Conservation (phyloP, 495 filamentous ascomycete species). For the Terfezia claveryi region DNA sequence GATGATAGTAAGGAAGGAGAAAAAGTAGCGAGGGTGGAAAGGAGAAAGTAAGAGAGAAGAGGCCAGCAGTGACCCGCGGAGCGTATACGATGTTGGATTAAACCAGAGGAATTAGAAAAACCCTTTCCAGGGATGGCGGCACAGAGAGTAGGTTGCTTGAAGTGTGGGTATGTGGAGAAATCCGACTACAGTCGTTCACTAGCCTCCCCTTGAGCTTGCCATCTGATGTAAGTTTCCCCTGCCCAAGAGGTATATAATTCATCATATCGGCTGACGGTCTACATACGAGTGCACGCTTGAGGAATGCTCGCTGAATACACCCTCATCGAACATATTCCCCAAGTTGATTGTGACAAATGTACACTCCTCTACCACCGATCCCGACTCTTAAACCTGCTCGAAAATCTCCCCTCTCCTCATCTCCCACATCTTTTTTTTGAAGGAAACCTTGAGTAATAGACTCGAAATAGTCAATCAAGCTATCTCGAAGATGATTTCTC, state of each 20-base stretch:
- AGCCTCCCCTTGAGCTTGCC: slow-evolving; percentile 65
- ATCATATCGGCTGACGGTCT: slow-evolving; percentile 16
- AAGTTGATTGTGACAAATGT: slow-evolving; percentile 81
- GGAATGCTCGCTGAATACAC: slow-evolving; percentile 72
- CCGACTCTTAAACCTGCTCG: slow-evolving; percentile 15
- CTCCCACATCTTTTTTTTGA: slow-evolving; percentile 8
- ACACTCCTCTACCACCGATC: slow-evolving; percentile 37
- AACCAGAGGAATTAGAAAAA: slow-evolving; percentile 14
- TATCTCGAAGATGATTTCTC: slow-evolving; percentile 55
- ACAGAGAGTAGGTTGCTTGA: slow-evolving; percentile 71
- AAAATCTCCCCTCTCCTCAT: slow-evolving; percentile 17
- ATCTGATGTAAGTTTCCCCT: slow-evolving; percentile 1
- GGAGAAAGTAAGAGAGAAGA: slow-evolving; percentile 21
- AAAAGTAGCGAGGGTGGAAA: slow-evolving; percentile 23
- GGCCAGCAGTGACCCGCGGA: slow-evolving; percentile 7
- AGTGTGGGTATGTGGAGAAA: slow-evolving; percentile 65
- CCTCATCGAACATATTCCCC: slow-evolving; percentile 57
- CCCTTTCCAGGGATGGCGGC: slow-evolving; percentile 78
- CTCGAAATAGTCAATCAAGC: slow-evolving; percentile 43
- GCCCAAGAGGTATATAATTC: not conserved
- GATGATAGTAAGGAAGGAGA: slow-evolving; percentile 5
- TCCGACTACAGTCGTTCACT: slow-evolving; percentile 80
- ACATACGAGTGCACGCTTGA: slow-evolving; percentile 25
- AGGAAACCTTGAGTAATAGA: slow-evolving; percentile 22
- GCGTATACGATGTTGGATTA: slow-evolving; percentile 1